These are phyloP conservation scores for grape (Vitis vinifera) DNA, from an alignment of 164 flowering plant genomes.

Conservation along the genomic window ASM3070453v1 NC_081809.1:22042501-22043000, in stretches of 20 bases:
- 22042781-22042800: background rate
- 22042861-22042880: background rate
- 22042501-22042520: too few relatives aligned
- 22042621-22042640: constrained; percentile 32
- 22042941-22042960: too few relatives aligned
- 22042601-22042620: constrained; percentile 33
- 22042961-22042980: too few relatives aligned
- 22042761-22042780: background rate
- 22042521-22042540: too few relatives aligned
- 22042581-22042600: constrained; percentile 36
- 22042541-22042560: constrained; percentile 52
- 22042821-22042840: background rate
- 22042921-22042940: too few relatives aligned
- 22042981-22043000: too few relatives aligned
- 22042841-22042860: background rate
- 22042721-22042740: constrained; percentile 52
- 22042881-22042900: background rate
- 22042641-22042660: constrained; percentile 59
- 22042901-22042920: background rate
- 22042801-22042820: background rate
- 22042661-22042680: constrained; percentile 48
- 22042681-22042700: constrained; percentile 71
- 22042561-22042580: constrained; percentile 36
- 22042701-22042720: constrained; percentile 66
- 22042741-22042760: constrained; percentile 4